Evolutionary conservation across 2,329 filamentous ascomycete species (phyloP).

Genomic region (Calonectria naviculata): DNA sequence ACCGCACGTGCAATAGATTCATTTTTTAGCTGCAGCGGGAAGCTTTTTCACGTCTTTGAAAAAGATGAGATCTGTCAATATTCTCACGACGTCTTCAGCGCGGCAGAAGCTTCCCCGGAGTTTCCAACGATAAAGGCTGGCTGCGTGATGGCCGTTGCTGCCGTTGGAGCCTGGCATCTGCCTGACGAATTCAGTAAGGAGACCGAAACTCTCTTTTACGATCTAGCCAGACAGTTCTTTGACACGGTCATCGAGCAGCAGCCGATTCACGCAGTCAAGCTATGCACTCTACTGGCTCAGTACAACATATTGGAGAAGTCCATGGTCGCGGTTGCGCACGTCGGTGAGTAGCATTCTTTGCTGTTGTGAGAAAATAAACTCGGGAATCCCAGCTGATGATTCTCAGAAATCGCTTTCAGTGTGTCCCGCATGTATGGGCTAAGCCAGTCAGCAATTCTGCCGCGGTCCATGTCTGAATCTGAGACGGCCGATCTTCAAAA

Average conservation of each 20-base stretch:
- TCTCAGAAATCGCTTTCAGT: neutral
- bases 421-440: neutral
- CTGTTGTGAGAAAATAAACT: no score
- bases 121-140: neutral
- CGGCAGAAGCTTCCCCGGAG: neutral
- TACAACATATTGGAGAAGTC: conserved; percentile 2
- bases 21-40: neutral
- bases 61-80: neutral
- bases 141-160: neutral
- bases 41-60: neutral
- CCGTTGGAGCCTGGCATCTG: neutral
- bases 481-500: neutral
- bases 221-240: neutral
- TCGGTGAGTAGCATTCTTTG: neutral
- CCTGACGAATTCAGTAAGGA: neutral
- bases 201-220: neutral
- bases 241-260: neutral
- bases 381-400: neutral
- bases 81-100: neutral
- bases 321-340: neutral
- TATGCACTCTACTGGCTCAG: neutral
- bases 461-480: neutral
- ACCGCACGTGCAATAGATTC: neutral
- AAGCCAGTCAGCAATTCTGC: neutral
- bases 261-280: neutral